Base-by-base conservation (phyloP, 1,284 basidiomycete genomes). In the Sporisorium graminicola region DNA sequence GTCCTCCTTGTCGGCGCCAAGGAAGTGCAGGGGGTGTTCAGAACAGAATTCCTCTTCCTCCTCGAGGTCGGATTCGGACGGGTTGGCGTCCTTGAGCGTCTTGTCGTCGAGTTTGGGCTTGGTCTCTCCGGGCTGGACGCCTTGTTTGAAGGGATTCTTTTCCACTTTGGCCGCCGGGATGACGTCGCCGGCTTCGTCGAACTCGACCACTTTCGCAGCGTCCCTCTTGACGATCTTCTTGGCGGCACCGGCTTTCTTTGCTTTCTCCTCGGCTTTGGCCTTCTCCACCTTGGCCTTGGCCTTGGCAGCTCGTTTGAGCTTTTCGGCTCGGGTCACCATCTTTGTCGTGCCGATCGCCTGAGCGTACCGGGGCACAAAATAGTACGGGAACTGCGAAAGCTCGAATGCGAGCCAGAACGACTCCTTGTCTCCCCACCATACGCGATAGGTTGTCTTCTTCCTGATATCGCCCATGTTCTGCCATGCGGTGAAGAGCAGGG, bases 321-420 rank as follows among this genome's bases (percentile, higher is more conserved):
- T 60, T 33, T 66, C 60, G 2, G 43, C 58, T 8, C 47, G 42
- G 13, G 44, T 68, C n/a, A 56, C 54, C 33, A 20, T 51, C 26
- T 55, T 59, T 1, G 62, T 55, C 24, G 63, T 55, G 0, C 76
- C 76, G 26, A 78, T 72, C 1, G 68, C 72, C 61, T 74, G 70
- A 10, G 76, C 76, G 20, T 75, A 75, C 8, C 61, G 40, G 2
- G 70, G 65, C 26, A 75, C 72, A 62, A 78, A 75, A 52, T 75
- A 78, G 61, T 78, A 78, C 7, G 66, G 68, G 47, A 78, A 78
- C 27, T 53, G 58, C 18, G 73, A 49, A 31, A 78, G 68, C 43
- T 78, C 76, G 37, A 78, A 78, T 0, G 73, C 68, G 7, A 78
- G 65, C 76, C 76, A 78, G 57, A 74, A 78, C 3, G 76, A 72